Evolutionary conservation across 768 basidiomycete genomes (phyloP).

Genomic region (Suillus spraguei): DNA sequence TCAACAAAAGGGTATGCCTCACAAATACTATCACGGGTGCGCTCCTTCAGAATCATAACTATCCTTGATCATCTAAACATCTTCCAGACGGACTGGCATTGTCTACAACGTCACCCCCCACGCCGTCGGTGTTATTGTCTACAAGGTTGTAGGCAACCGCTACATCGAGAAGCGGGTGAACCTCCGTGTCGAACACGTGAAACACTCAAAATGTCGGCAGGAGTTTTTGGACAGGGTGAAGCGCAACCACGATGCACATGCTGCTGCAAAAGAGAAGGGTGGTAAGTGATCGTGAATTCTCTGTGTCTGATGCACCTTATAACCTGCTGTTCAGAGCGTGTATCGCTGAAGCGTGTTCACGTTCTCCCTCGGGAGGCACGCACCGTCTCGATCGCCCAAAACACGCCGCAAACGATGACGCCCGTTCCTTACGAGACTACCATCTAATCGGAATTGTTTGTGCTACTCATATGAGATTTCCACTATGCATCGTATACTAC

Average conservation of each 20-base stretch:
- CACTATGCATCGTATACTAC: slow-evolving; percentile 23
- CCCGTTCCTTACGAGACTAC: slow-evolving; percentile 96
- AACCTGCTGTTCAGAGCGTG: slow-evolving; percentile 54
- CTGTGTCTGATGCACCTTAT: slow-evolving; percentile 2
- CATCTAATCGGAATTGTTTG: slow-evolving; percentile 56
- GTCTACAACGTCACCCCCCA: slow-evolving; percentile 97
- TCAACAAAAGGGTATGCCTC: slow-evolving; percentile 99
- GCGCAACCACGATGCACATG: slow-evolving; percentile 82
- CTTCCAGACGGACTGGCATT: slow-evolving; percentile 88
- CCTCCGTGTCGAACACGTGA: slow-evolving; percentile 93
- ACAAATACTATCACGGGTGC: slow-evolving; percentile 97
- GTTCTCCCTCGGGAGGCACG: slow-evolving; percentile 78
- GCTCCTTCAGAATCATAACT: slow-evolving; percentile 33
- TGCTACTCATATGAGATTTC: slow-evolving; percentile 10
- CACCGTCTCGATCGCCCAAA: slow-evolving; percentile 70
- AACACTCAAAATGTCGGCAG: slow-evolving; percentile 96
- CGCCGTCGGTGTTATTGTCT: slow-evolving; percentile 94
- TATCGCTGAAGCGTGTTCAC: slow-evolving; percentile 86
- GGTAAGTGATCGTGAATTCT: slow-evolving; percentile 41
- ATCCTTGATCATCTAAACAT: background rate
- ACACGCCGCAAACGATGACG: slow-evolving; percentile 90
- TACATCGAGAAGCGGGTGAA: slow-evolving; percentile 99
- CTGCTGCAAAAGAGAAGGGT: slow-evolving; percentile 87
- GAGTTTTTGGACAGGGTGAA: slow-evolving; percentile 98
- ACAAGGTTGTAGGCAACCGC: slow-evolving; percentile 99